These are phyloP conservation scores for Luvunga scandens DNA, from an alignment of 345 rosid genomes.

Conservation along the genomic window DNA sequence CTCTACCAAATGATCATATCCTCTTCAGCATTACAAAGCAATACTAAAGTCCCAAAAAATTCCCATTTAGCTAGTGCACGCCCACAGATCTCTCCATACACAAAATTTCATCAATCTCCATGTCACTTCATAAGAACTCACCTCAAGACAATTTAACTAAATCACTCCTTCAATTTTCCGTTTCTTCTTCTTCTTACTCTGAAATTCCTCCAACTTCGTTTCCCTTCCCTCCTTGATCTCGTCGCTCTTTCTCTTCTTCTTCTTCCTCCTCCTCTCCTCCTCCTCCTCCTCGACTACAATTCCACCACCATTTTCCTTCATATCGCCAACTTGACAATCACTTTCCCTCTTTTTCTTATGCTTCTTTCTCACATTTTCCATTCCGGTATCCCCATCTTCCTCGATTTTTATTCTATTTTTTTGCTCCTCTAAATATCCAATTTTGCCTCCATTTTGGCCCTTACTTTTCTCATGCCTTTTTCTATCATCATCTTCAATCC, in stretches of 20 bases:
- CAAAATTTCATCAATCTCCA: background rate
- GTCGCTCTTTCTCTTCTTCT: conserved; percentile 25
- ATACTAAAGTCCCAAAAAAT: background rate
- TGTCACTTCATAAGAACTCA: background rate
- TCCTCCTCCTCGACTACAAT: conserved; percentile 1
- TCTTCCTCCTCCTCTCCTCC: conserved; percentile 14
- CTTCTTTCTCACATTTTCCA: conserved; percentile 13
- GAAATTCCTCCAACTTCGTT: conserved; percentile 24
- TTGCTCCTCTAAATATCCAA: background rate
- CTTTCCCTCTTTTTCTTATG: conserved; percentile 8
- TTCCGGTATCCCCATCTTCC: conserved; percentile 13
- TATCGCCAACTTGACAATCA: background rate
- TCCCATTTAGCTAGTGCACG: background rate
- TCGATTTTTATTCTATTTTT: conserved; percentile 1
- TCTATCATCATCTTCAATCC: background rate
- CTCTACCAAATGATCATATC: background rate
- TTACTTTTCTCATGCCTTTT: background rate
- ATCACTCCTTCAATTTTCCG: conserved; percentile 14
- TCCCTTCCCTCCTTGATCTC: conserved; percentile 22
- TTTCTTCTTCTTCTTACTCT: conserved; percentile 44
- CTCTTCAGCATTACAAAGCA: background rate
- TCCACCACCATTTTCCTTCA: background rate
- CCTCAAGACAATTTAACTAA: background rate
- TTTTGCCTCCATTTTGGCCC: conserved; percentile 1
- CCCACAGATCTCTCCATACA: conserved; percentile 5